A percentile compares a stretch with the other conserved stretches of the same genome.
phyloP scores from a whole-genome alignment of 495 filamentous ascomycete species.

The Saxophila tyrrhenica region DNA sequence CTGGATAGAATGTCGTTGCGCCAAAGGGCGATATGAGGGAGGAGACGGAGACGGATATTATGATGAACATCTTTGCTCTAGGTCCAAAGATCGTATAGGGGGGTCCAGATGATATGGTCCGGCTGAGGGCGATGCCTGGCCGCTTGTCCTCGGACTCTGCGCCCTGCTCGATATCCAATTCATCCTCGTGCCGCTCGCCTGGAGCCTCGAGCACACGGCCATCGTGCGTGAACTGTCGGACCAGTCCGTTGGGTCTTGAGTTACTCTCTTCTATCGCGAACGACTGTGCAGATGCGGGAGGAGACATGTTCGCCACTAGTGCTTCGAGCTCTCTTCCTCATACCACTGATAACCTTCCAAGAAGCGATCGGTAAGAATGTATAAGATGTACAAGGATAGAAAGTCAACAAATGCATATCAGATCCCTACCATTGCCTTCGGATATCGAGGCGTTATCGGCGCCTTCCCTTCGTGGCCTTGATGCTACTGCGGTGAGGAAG shows the following conservation, averaged over 20 bases:
- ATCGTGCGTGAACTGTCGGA: background rate
- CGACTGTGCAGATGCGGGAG: too few relatives aligned
- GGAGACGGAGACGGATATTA: constrained; percentile 21
- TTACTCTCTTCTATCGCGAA: too few relatives aligned
- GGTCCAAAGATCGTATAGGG: constrained; percentile 26
- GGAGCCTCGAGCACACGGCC: too few relatives aligned
- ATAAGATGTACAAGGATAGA: background rate
- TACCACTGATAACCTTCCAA: too few relatives aligned
- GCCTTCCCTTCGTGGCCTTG: background rate
- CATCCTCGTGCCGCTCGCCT: too few relatives aligned
- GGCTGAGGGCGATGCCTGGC: constrained; percentile 2
- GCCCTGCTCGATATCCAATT: background rate
- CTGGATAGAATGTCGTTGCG: constrained; percentile 25
- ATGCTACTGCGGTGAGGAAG: background rate
- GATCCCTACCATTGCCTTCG: background rate
- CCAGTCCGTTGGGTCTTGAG: background rate
- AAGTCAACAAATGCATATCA: background rate
- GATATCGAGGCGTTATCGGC: background rate
- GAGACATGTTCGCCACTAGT: too few relatives aligned
- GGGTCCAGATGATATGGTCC: constrained; percentile 9
- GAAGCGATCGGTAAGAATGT: background rate
- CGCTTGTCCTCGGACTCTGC: background rate
- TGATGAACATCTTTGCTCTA: constrained; percentile 22
- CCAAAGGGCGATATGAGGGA: constrained; percentile 27
- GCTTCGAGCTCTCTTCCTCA: too few relatives aligned